These are phyloP conservation scores for Pichia scutulata DNA, from an alignment of 805 yeast genomes.

Conservation along the genomic window DNA sequence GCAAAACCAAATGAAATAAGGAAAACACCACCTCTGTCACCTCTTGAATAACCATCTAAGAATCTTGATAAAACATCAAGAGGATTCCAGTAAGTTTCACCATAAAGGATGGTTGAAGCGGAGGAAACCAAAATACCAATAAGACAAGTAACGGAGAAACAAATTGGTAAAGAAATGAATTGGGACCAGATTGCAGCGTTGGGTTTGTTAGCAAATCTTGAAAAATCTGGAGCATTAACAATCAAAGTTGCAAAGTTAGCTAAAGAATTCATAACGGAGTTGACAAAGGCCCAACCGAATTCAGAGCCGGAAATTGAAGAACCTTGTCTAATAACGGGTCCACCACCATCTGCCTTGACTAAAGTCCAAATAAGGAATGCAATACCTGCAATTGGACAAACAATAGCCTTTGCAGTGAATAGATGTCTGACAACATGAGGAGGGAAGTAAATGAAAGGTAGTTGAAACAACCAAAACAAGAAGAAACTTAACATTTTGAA, in stretches of 20 bases:
- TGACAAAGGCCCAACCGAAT: slow-evolving; percentile 78
- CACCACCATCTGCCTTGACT: slow-evolving; percentile 72
- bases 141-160: slow-evolving; percentile 73
- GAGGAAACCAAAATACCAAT: slow-evolving; percentile 83
- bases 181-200: slow-evolving; percentile 49
- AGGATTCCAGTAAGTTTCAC: slow-evolving; percentile 76
- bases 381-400: slow-evolving; percentile 78
- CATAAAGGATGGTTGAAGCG: slow-evolving; percentile 61
- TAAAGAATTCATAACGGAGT: slow-evolving; percentile 68
- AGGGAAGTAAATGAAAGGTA: slow-evolving; percentile 74
- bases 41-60: slow-evolving; percentile 43
- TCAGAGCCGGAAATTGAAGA: slow-evolving; percentile 48
- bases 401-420: slow-evolving; percentile 71
- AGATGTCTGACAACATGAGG: slow-evolving; percentile 80
- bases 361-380: slow-evolving; percentile 80
- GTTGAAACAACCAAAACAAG: slow-evolving; percentile 70
- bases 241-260: slow-evolving; percentile 88
- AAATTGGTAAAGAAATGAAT: slow-evolving; percentile 59
- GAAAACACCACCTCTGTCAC: slow-evolving; percentile 76
- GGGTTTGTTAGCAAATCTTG: slow-evolving; percentile 66
- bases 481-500: slow-evolving; percentile 71
- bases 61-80: slow-evolving; percentile 64
- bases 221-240: slow-evolving; percentile 82
- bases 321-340: slow-evolving; percentile 56
- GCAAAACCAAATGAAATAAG: slow-evolving; percentile 64